Evolutionary conservation across 352 stramenopile species (phyloP), one percentile per base, ranked within the genome.

Genomic region (Pythium plurisporium): DNA sequence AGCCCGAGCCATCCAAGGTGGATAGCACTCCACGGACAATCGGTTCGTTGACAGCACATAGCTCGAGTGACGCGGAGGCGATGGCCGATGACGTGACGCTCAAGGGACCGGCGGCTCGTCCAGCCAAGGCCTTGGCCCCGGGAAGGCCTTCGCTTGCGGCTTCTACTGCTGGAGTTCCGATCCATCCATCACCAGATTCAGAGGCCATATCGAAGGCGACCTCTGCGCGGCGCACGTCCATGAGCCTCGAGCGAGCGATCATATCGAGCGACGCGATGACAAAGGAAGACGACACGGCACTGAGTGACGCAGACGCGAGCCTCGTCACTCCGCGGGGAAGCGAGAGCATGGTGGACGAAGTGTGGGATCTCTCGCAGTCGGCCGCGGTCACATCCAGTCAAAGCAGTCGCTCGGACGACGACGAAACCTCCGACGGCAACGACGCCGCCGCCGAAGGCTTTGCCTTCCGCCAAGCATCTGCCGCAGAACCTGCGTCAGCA

Each of bases 341-440:
- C 20, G 56, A 64, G 15, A 64, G 56, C 23, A 33, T 54, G 9
- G 56, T 41, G 19, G 47, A 64, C 2, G 56, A 64, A 5, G 27
- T 27, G n/a, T 52, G 37, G 47, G 46, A 56, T 12, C 29, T 34
- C 19, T 46, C 30, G 9, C 45, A 38, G 5, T 50, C 55, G 27
- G 46, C 36, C 4, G 46, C 12, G 0, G 11, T 19, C 15, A 46
- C 56, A 5, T 53, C 48, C n/a, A 65, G 58, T 19, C 48, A 25
- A 11, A 65, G 45, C n/a, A 58, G 52, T 43, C 26, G 50, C 36
- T 62, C 59, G 17, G 48, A 64, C n/a, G 37, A 61, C 36, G 49
- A 57, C 17, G 36, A 77, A 33, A 72, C 74, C n/a, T 62, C 55
- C 12, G 70, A 83, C 54, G 70, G 72, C 19, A 77, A 77, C 31